A percentile compares a stretch with the other conserved stretches of the same genome.
These are phyloP conservation scores for Ceratobasidium sp. DNA, from an alignment of 1,284 basidiomycete species.

Conservation along the genomic window DNA sequence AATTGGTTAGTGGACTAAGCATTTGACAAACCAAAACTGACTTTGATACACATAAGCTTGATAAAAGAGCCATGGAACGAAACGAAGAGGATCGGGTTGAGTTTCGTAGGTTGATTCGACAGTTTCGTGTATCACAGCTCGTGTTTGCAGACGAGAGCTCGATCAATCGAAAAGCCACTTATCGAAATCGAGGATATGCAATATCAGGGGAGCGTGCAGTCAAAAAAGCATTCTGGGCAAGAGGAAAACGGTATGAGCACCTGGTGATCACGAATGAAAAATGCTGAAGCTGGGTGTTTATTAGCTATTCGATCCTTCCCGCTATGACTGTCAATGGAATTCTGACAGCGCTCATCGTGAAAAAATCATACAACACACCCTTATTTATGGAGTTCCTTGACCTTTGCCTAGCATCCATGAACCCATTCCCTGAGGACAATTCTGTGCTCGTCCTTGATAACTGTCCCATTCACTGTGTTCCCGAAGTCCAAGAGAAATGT, in stretches of 20 bases:
- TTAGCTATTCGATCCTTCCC: background rate
- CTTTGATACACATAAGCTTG: background rate
- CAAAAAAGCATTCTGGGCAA: background rate
- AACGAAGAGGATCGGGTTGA: background rate
- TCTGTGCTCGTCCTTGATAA: background rate
- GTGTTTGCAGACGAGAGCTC: conserved; percentile 1
- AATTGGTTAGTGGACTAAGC: background rate
- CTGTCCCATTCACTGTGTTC: background rate
- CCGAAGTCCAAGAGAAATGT: background rate
- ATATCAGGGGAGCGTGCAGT: background rate
- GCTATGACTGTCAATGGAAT: background rate
- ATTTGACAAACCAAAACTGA: background rate
- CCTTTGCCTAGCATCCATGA: background rate
- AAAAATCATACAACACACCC: background rate
- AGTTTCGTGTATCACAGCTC: background rate
- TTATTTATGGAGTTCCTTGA: background rate
- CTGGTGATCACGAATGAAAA: too few species aligned
- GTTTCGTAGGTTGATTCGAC: background rate
- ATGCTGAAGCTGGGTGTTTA: too few species aligned
- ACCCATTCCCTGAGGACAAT: background rate
- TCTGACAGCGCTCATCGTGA: background rate
- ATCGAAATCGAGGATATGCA: background rate
- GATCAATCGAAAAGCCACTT: background rate
- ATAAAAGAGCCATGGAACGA: background rate
- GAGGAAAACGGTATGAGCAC: background rate